Evolutionary conservation across 371 early-diverging fungal species (phyloP).

Genomic region (Mucor indicus): DNA sequence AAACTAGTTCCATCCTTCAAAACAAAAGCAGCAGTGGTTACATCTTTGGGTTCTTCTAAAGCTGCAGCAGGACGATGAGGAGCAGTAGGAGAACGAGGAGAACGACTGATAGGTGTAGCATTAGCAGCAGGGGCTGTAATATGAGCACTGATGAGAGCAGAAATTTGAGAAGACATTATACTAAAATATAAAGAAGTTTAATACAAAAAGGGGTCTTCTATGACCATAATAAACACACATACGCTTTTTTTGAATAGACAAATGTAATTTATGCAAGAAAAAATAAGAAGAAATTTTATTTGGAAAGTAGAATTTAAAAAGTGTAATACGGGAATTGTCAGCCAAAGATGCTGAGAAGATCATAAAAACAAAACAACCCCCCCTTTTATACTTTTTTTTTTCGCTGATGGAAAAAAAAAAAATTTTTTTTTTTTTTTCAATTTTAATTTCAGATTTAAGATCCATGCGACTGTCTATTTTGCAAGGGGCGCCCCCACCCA

Average conservation of each 20-base stretch:
- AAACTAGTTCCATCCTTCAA: slow-evolving; percentile 85
- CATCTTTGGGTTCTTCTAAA: slow-evolving; percentile 42
- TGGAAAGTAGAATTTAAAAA: slow-evolving; percentile 23
- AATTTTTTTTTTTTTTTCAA: neutral
- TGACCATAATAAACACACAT: no score
- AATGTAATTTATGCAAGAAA: slow-evolving; percentile 4
- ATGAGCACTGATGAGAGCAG: slow-evolving; percentile 30
- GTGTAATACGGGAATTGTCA: slow-evolving; percentile 42
- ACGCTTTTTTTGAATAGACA: neutral
- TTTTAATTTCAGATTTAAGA: no score
- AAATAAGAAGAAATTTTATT: slow-evolving; percentile 9
- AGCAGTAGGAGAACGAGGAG: slow-evolving; percentile 44
- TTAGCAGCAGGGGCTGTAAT: slow-evolving; percentile 50
- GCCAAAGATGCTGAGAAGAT: slow-evolving; percentile 45
- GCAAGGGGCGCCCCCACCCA: no score
- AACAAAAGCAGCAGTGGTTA: slow-evolving; percentile 65
- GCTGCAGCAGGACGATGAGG: slow-evolving; percentile 60
- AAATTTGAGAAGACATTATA: slow-evolving; percentile 37
- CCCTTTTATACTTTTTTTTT: slow-evolving; percentile 12
- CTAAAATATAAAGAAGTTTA: neutral
- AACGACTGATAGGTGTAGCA: slow-evolving; percentile 35
- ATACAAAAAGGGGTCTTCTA: no score
- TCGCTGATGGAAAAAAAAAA: slow-evolving; percentile 8
- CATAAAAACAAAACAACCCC: neutral
- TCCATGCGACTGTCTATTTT: no score